Evolutionary conservation across 495 filamentous ascomycete genomes (phyloP).

Genomic region (Hypoxylon intermedium): DNA sequence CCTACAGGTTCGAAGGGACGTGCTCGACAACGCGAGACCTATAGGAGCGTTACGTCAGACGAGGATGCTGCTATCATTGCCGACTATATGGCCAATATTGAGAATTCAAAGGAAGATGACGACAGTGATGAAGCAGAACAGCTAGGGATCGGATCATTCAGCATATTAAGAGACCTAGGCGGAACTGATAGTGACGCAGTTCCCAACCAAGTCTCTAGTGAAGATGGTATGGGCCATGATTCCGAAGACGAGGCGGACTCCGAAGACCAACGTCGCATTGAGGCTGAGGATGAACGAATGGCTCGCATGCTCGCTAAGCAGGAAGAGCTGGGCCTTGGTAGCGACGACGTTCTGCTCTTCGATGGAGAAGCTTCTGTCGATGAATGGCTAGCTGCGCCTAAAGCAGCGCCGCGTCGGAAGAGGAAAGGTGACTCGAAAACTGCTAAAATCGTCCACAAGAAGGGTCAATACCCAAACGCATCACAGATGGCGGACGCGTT

Average conservation of each 20-base stretch:
- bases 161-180: slow-evolving; percentile 55
- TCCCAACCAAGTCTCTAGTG: slow-evolving; percentile 26
- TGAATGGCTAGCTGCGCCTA: slow-evolving; percentile 20
- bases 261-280: slow-evolving; percentile 34
- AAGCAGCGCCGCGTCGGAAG: slow-evolving; percentile 24
- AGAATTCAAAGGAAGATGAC: slow-evolving; percentile 47
- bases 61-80: slow-evolving; percentile 66
- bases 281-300: slow-evolving; percentile 62
- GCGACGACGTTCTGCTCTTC: slow-evolving; percentile 64
- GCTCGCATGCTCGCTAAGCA: slow-evolving; percentile 69
- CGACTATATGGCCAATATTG: slow-evolving; percentile 82
- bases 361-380: slow-evolving; percentile 43
- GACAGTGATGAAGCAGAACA: slow-evolving; percentile 29
- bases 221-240: slow-evolving; percentile 24
- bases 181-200: slow-evolving; percentile 49
- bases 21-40: slow-evolving; percentile 3
- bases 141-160: slow-evolving; percentile 33
- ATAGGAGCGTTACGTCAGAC: slow-evolving; percentile 20
- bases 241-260: slow-evolving; percentile 37
- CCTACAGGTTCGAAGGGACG: neutral
- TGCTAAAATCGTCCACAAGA: slow-evolving; percentile 29
- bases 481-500: slow-evolving; percentile 74
- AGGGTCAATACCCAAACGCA: slow-evolving; percentile 63
- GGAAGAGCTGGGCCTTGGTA: slow-evolving; percentile 68
- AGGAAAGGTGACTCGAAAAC: slow-evolving; percentile 36